Conservation (phyloP, 1,284 basidiomycete species). For the Anthracocystis panici-leucophaei region DNA sequence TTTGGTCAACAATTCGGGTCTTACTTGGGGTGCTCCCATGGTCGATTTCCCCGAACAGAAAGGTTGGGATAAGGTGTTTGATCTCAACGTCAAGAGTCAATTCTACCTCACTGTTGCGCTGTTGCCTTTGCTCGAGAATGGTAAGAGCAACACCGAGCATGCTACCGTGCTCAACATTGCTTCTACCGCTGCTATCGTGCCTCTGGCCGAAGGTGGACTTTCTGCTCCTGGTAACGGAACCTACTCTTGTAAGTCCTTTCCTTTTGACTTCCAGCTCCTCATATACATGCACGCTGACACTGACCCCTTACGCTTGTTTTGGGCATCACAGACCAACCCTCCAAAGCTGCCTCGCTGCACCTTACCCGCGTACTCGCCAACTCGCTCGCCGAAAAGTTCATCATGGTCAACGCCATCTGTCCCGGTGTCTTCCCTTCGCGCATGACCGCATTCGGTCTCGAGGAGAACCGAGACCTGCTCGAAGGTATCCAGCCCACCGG, state of each 20-base stretch:
- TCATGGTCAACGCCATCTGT: conserved; percentile 82
- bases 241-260: conserved; percentile 79
- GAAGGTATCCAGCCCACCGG: conserved; percentile 66
- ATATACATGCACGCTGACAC: conserved; percentile 4
- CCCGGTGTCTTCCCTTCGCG: conserved; percentile 84
- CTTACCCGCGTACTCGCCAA: conserved; percentile 81
- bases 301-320: not conserved
- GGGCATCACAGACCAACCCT: conserved; percentile 71
- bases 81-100: conserved; percentile 67
- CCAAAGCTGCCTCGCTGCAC: conserved; percentile 81
- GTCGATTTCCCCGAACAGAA: conserved; percentile 76
- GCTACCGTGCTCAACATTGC: conserved; percentile 80
- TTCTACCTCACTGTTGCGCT: conserved; percentile 69
- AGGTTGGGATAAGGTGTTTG: conserved; percentile 78
- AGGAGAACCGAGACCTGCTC: conserved; percentile 71
- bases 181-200: conserved; percentile 77
- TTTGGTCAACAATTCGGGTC: conserved; percentile 69
- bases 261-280: no score
- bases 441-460: conserved; percentile 84
- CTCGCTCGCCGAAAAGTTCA: conserved; percentile 74
- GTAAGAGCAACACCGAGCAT: conserved; percentile 73
- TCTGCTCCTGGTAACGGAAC: conserved; percentile 77
- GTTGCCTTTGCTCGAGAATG: conserved; percentile 61
- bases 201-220: conserved; percentile 73
- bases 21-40: conserved; percentile 82